Conservation (phyloP, 1,284 basidiomycete species). For the Ceratobasidium sp. region DNA sequence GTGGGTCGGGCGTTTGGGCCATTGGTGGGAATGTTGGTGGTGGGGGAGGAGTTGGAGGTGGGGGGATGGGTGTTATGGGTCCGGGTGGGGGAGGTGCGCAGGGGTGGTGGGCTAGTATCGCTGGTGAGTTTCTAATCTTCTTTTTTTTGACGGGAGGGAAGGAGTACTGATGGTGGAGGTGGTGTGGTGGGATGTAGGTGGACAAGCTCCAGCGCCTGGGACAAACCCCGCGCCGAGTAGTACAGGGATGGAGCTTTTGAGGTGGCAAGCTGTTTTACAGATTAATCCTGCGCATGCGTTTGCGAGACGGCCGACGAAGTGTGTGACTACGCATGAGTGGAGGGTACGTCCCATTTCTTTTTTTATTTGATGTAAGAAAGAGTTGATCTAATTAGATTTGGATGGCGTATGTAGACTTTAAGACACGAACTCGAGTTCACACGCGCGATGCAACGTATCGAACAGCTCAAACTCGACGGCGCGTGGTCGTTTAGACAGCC, state of each 20-base stretch:
- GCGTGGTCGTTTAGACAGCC: slow-evolving; percentile 96
- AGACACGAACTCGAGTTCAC: slow-evolving; percentile 80
- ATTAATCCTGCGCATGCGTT: slow-evolving; percentile 80
- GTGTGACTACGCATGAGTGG: slow-evolving; percentile 82
- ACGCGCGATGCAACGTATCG: slow-evolving; percentile 87
- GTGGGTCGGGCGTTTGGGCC: slow-evolving; percentile 25
- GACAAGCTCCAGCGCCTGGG: slow-evolving; percentile 27
- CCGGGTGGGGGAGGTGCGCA: slow-evolving; percentile 41
- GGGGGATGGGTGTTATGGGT: slow-evolving; percentile 23
- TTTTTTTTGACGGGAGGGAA: not conserved
- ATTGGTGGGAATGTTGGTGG: not conserved
- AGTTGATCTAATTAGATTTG: not conserved
- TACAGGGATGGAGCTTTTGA: slow-evolving; percentile 69
- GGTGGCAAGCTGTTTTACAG: slow-evolving; percentile 76
- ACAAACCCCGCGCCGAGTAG: not conserved
- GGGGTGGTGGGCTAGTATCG: slow-evolving; percentile 42
- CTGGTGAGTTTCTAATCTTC: not conserved
- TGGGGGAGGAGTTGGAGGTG: not conserved
- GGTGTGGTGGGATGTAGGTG: slow-evolving; percentile 2
- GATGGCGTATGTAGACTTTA: slow-evolving; percentile 68
- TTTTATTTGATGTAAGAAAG: slow-evolving; percentile 11
- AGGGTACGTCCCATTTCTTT: slow-evolving; percentile 65
- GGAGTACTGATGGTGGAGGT: too few relatives aligned
- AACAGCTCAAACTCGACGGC: slow-evolving; percentile 82
- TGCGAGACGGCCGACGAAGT: slow-evolving; percentile 77